Evolutionary conservation across 1,284 basidiomycete genomes (phyloP).

Genomic region (Pyrrhoderma lamaoense): DNA sequence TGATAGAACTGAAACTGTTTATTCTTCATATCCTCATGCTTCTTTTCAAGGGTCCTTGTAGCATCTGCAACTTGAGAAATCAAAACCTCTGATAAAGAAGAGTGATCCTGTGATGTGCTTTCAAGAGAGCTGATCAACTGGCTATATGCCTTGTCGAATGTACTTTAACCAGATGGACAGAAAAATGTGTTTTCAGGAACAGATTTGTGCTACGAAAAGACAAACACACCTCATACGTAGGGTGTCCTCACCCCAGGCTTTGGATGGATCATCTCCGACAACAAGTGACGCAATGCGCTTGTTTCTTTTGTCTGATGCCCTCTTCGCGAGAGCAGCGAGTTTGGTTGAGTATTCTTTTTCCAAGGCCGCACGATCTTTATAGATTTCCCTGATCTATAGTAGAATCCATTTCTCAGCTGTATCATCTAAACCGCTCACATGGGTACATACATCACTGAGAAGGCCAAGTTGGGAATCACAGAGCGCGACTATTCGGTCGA

Average conservation of each 20-base stretch:
- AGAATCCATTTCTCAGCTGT: conserved; percentile 4
- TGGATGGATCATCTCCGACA: conserved; percentile 61
- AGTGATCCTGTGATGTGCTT: conserved; percentile 60
- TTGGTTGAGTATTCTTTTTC: conserved; percentile 73
- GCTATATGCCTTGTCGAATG: conserved; percentile 58
- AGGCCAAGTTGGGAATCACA: conserved; percentile 60
- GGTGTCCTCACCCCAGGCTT: conserved; percentile 47
- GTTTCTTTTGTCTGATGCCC: conserved; percentile 61
- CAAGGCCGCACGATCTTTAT: conserved; percentile 54
- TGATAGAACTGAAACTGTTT: conserved; percentile 69
- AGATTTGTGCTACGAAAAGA: neutral
- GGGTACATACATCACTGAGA: conserved; percentile 49
- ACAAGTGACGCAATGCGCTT: conserved; percentile 49
- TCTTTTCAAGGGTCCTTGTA: conserved; percentile 52
- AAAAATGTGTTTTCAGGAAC: no score
- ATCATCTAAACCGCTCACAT: conserved; percentile 7
- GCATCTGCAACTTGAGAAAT: conserved; percentile 54
- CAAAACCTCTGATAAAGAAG: conserved; percentile 56
- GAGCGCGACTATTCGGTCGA: conserved; percentile 32
- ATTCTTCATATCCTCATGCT: conserved; percentile 60
- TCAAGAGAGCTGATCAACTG: conserved; percentile 56
- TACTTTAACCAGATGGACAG: conserved; percentile 35
- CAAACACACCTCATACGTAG: conserved; percentile 49
- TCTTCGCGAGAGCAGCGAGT: conserved; percentile 56
- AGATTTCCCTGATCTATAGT: conserved; percentile 59